Percentiles rank a stretch among this genome's conserved stretches.
Evolutionary conservation across 2,329 filamentous ascomycete species (phyloP).

Genomic region (Penicillium corylophilum): DNA sequence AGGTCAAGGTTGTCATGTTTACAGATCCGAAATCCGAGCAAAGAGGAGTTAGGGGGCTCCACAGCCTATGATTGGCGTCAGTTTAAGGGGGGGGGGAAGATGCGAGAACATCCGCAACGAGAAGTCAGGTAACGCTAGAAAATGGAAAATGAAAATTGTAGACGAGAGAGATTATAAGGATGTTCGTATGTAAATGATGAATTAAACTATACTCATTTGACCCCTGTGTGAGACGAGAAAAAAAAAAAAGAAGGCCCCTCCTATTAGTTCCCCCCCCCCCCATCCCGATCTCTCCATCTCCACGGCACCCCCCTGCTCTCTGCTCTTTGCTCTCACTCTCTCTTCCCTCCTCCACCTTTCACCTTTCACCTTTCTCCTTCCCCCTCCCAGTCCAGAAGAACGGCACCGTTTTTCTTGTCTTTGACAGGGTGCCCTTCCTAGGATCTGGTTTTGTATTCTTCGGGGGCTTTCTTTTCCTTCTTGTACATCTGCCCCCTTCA

Average conservation of each 20-base stretch:
- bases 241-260: conserved; percentile 18
- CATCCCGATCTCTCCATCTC: conserved; percentile 23
- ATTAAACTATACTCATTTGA: not conserved
- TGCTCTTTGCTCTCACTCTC: conserved; percentile 28
- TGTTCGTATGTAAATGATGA: not conserved
- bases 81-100: not conserved
- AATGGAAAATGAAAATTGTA: conserved; percentile 13
- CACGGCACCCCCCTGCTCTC: conserved; percentile 27
- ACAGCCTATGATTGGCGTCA: not conserved
- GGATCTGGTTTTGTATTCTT: conserved; percentile 28
- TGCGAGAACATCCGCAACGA: conserved; percentile 7
- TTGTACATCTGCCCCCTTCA: conserved; percentile 35
- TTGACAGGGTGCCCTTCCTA: conserved; percentile 29
- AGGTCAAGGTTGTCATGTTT: no score
- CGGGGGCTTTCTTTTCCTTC: conserved; percentile 13
- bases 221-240: not conserved
- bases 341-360: conserved; percentile 23
- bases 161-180: not conserved
- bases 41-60: not conserved
- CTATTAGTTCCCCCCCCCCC: conserved; percentile 30
- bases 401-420: conserved; percentile 31
- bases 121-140: conserved; percentile 1
- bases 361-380: conserved; percentile 14
- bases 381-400: conserved; percentile 20
- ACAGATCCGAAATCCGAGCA: not conserved